Conservation (phyloP, 495 filamentous ascomycete species). For the Penicillium mononematosum region DNA sequence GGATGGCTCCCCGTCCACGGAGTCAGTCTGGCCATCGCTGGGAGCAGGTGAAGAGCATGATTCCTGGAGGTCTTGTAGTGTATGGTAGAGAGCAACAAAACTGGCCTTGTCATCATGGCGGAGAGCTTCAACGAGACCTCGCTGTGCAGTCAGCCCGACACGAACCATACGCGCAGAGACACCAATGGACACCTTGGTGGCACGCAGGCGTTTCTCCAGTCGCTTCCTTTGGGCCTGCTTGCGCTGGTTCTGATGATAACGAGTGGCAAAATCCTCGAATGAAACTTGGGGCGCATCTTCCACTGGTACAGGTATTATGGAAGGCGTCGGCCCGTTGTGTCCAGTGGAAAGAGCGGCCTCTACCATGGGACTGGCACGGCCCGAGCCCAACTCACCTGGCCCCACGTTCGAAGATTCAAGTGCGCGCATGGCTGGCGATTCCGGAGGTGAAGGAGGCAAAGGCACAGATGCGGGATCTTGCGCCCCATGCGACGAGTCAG, state of each 20-base stretch:
- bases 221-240: conserved; percentile 42
- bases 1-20: conserved; percentile 36
- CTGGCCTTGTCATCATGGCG: conserved; percentile 84
- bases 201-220: conserved; percentile 43
- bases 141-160: conserved; percentile 73
- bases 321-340: conserved; percentile 19
- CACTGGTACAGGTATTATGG: not conserved
- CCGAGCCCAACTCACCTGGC: conserved; percentile 46
- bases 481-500: conserved; percentile 29
- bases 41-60: conserved; percentile 69
- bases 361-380: conserved; percentile 37
- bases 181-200: conserved; percentile 64
- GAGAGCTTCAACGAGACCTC: conserved; percentile 83
- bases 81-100: conserved; percentile 84
- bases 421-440: conserved; percentile 18
- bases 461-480: conserved; percentile 28
- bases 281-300: conserved; percentile 32
- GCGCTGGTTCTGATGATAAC: conserved; percentile 45
- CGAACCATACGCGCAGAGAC: conserved; percentile 77
- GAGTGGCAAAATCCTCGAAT: conserved; percentile 45
- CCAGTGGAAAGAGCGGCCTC: conserved; percentile 23
- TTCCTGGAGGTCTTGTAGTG: conserved; percentile 82
- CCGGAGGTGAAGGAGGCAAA: conserved; percentile 29
- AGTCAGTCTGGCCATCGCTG: conserved; percentile 42
- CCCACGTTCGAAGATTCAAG: conserved; percentile 15